Base-by-base conservation (phyloP, 1,139 yeast genomes). In the Yamadazyma atlantica region DNA sequence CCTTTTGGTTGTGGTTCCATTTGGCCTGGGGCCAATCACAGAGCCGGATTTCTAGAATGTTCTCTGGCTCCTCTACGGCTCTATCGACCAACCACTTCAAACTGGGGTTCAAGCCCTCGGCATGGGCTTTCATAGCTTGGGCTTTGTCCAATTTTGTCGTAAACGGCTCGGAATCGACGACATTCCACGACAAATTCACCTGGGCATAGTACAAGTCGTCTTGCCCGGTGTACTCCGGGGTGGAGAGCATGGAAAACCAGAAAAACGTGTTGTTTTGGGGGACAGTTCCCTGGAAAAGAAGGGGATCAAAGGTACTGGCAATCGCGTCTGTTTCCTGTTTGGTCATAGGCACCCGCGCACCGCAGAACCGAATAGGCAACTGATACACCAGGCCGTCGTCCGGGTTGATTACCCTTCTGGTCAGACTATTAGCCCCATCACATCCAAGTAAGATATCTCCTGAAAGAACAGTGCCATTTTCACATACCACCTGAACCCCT, bases 231-330 rank as follows among this genome's bases (percentile, higher is more conserved):
- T 53, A 50, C 12, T 45, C 49, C 5, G 63, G 63, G 3, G 57
- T 51, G 4, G 59, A 44, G 12, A 58, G 48, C 43, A 55, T 43
- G 11, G 61, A 55, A 33, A 54, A 56, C 62, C 62, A 58, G 38
- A 58, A 58, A 35, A 58, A 58, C 4, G 58, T 48, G 19, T 49
- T 45, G 21, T 45, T 51, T 8, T 24, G 33, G 3, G 63, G 63
- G 11, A 55, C 50, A 0, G 63, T 58, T 23, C 63, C 63, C 41
- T 58, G 62, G 37, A 58, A 58, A 25, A 58, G 39, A 9, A 58
- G 41, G 3, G 61, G 62, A 36, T 57, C 62, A 34, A 53, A 58
- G 2, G 42, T 39, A 4, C 29, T 28, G 15, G 56, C 45, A 4
- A 58, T 41, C 5, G 13, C n/a, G 4, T 46, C 39, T 8, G 44